Evolutionary conservation across 805 yeast genomes (phyloP).

Genomic region (Candida nanaspora): DNA sequence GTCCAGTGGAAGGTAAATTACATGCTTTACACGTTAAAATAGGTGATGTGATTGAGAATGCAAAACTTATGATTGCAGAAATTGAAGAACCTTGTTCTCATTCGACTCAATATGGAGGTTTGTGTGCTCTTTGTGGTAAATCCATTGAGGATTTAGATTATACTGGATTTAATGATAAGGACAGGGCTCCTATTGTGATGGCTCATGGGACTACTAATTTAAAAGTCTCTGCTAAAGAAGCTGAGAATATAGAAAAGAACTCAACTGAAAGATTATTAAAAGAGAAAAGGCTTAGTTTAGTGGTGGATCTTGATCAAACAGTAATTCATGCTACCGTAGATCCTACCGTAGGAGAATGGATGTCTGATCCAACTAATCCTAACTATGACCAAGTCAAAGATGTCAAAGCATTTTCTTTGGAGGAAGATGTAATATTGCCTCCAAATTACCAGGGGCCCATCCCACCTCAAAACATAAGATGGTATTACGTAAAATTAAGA

Average conservation of each 20-base stretch:
- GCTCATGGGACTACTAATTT: conserved; percentile 82
- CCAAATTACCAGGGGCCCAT: conserved; percentile 54
- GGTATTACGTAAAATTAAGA: conserved; percentile 89
- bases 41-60: conserved; percentile 55
- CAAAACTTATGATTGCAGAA: conserved; percentile 37
- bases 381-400: conserved; percentile 80
- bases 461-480: conserved; percentile 55
- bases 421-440: conserved; percentile 62
- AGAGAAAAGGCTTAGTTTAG: conserved; percentile 71
- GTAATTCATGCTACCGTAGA: conserved; percentile 97
- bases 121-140: conserved; percentile 89
- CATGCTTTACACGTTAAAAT: conserved; percentile 39
- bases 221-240: conserved; percentile 80
- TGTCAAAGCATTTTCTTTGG: conserved; percentile 68
- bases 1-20: conserved; percentile 73
- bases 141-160: conserved; percentile 72
- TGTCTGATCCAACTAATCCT: conserved; percentile 75
- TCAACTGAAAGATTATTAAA: conserved; percentile 54
- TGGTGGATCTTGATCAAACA: conserved; percentile 95
- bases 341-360: conserved; percentile 97
- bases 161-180: conserved; percentile 57
- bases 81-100: conserved; percentile 84
- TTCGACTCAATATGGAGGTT: conserved; percentile 88
- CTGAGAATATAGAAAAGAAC: conserved; percentile 68
- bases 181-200: conserved; percentile 81